Evolutionary conservation across 805 yeast species (phyloP), one percentile per base, ranked within the genome.

Genomic region (Candida wancherniae): DNA sequence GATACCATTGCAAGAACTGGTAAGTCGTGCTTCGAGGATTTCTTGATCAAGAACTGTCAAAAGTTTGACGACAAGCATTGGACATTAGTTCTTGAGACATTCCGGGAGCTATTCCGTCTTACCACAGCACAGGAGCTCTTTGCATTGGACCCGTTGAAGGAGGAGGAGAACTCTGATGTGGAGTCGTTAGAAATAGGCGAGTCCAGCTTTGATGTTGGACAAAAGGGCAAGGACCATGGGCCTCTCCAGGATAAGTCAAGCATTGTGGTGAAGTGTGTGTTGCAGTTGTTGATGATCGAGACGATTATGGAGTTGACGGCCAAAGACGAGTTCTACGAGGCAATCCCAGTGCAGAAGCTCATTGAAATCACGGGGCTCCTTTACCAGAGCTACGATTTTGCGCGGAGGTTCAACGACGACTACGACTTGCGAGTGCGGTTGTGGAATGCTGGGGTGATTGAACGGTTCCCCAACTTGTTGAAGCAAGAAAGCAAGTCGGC

Each of bases 1-100:
- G 98, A 92, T 50, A 88, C 97, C 0, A 87, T 94, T 47, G 94
- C 97, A 0, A 72, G 95, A 47, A 90, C 90, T 43, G 99, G 98
- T 19, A 74, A 94, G 49, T 76, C 90, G 6, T 88, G 98, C 54
- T 68, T 92, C 36, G 81, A 83, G 44, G 83, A 80, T 42, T 66
- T 92, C 39, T 71, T 92, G 35, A 59, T 79, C n/a, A 82, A 82
- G 41, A 94, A 92, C 51, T 73, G 79, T 43, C 45, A 57, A 6
- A 77, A 75, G 47, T 85, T 92, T 50, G 53, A 58, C 13, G 67
- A 61, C 8, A 60, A 60, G 5, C 90, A 94, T 45, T 92, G 99
- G 99, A 61, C 60, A 8, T 63, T 75, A 48, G 65, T 88, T 12
- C 78, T 78, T 9, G 66, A 56, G 3, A 77, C 86, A 1, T 78